Evolutionary conservation across 148 eudicot genomes (phyloP).

Genomic region (Cornus florida): DNA sequence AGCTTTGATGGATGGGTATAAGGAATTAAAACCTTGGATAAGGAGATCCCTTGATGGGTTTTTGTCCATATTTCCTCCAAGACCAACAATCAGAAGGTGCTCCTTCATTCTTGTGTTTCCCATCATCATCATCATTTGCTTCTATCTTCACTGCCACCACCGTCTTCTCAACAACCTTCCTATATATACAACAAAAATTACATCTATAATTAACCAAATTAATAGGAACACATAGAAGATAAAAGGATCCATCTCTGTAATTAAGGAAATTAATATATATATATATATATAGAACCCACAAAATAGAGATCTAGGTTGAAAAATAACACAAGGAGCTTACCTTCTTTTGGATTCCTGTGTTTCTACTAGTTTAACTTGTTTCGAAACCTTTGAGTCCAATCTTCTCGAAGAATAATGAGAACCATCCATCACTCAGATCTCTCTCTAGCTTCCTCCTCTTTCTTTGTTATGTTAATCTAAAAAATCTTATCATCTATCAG

Average conservation of each 20-base stretch:
- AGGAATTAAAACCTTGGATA: conserved; percentile 45
- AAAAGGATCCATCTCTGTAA: no score
- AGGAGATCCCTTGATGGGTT: conserved; percentile 77
- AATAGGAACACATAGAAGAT: no score
- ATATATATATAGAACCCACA: background rate
- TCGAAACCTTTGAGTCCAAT: conserved; percentile 9
- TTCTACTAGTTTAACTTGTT: conserved; percentile 16
- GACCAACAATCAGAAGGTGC: conserved; percentile 75
- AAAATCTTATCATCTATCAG: background rate
- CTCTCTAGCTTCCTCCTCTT: background rate
- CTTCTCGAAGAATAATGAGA: conserved; percentile 4
- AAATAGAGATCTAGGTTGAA: background rate
- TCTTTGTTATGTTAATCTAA: background rate
- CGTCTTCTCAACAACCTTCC: conserved; percentile 50
- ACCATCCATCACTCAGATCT: conserved; percentile 21
- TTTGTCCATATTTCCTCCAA: conserved; percentile 93
- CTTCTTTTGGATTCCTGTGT: conserved; percentile 41
- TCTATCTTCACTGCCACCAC: conserved; percentile 62
- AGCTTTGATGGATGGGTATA: no score
- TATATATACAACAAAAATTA: background rate
- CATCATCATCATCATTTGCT: conserved; percentile 27
- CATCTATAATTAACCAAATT: background rate
- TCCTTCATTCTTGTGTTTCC: conserved; percentile 40
- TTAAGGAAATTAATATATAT: no score
- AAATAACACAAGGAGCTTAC: conserved; percentile 2